phyloP scores from a whole-genome alignment of 371 early-diverging fungal species.

The Zychaea mexicana region DNA sequence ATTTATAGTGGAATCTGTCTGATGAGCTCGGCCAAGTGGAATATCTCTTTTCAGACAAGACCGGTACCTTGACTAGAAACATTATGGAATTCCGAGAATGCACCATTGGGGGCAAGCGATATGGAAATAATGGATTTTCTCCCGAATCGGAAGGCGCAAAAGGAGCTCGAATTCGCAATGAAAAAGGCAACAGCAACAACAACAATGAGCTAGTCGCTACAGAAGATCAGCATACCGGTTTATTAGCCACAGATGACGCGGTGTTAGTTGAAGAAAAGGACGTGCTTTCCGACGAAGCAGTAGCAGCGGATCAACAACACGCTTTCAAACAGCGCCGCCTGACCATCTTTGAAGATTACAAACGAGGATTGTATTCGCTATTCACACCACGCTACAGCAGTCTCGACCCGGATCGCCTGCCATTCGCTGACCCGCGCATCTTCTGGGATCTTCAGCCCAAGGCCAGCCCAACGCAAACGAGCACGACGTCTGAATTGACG shows the following conservation, averaged over 20 bases:
- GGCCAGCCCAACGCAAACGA: background rate
- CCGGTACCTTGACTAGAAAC: slow-evolving; percentile 81
- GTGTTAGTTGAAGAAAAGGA: background rate
- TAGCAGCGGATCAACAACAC: background rate
- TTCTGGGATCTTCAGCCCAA: slow-evolving; percentile 62
- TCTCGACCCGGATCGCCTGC: slow-evolving; percentile 61
- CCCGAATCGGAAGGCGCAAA: slow-evolving; percentile 64
- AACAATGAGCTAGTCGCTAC: background rate
- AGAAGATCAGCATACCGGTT: slow-evolving; percentile 9
- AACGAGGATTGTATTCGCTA: slow-evolving; percentile 56
- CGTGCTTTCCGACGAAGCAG: background rate
- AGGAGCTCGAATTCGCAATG: slow-evolving; percentile 47
- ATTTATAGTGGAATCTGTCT: slow-evolving; percentile 76
- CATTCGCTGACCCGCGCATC: slow-evolving; percentile 86
- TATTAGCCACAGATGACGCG: background rate
- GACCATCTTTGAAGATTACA: slow-evolving; percentile 58
- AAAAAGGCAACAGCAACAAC: slow-evolving; percentile 22
- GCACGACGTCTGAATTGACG: slow-evolving; percentile 1
- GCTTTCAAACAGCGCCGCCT: slow-evolving; percentile 17
- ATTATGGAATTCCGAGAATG: slow-evolving; percentile 90
- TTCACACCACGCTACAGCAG: slow-evolving; percentile 79
- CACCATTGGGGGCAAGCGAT: slow-evolving; percentile 79
- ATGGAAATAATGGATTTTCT: slow-evolving; percentile 75
- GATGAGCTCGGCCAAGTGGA: slow-evolving; percentile 92
- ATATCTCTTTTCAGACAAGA: slow-evolving; percentile 95